A percentile compares a stretch with the other conserved stretches of the same genome.
These are phyloP conservation scores for Phytopythium mirpurense DNA, from an alignment of 352 stramenopile genomes.

Conservation along the genomic window DNA sequence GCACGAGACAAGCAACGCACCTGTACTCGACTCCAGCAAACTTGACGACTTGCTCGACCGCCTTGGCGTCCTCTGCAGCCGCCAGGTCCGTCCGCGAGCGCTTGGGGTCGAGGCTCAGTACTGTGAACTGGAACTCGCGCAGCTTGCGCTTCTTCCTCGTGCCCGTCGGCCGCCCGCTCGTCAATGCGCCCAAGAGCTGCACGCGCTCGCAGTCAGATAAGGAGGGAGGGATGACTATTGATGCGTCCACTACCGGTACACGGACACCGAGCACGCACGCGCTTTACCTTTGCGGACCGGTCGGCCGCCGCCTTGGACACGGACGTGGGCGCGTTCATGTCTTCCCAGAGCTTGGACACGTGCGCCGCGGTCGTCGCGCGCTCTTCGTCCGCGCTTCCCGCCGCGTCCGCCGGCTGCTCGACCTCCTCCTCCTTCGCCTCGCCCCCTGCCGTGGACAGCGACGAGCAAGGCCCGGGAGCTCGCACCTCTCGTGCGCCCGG, in stretches of 20 bases:
- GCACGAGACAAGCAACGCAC: no score
- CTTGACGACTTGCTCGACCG: slow-evolving; percentile 67
- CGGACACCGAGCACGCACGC: background rate
- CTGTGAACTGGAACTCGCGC: slow-evolving; percentile 59
- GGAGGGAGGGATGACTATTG: no score
- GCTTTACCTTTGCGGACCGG: slow-evolving; percentile 42
- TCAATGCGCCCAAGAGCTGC: slow-evolving; percentile 49
- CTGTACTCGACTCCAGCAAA: slow-evolving; percentile 85
- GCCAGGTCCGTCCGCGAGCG: slow-evolving; percentile 42
- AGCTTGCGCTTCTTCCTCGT: slow-evolving; percentile 56
- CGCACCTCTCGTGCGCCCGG: no score
- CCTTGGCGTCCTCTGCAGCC: slow-evolving; percentile 15
- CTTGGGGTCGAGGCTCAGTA: slow-evolving; percentile 67
- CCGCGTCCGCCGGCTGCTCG: slow-evolving; percentile 8
- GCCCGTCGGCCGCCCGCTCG: slow-evolving; percentile 22
- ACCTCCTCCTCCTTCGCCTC: slow-evolving; percentile 5
- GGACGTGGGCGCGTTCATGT: slow-evolving; percentile 53
- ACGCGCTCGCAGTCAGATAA: background rate
- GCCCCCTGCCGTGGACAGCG: background rate
- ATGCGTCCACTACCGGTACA: background rate
- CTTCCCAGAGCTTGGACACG: slow-evolving; percentile 52
- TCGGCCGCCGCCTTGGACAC: slow-evolving; percentile 45
- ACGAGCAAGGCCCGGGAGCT: background rate
- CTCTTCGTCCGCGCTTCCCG: background rate
- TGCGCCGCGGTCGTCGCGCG: slow-evolving; percentile 26